A percentile compares a stretch with the other conserved stretches of the same genome.
phyloP scores from a whole-genome alignment of 306 rosid genomes.

The Cicer chorassanicum region DNA sequence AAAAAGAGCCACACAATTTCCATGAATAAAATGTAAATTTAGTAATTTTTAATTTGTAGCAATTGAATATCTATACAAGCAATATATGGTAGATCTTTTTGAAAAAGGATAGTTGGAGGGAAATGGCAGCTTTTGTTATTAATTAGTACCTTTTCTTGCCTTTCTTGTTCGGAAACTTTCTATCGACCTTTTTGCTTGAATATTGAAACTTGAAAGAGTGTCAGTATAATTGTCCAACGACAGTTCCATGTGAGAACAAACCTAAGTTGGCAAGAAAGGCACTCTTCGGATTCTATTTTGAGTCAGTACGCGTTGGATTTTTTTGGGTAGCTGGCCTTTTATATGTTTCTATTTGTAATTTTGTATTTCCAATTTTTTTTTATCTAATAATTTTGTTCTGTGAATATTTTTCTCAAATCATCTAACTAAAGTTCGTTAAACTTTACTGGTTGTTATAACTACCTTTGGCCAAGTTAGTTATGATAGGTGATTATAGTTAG shows the following conservation, averaged over 20 bases:
- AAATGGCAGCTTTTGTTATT: slow-evolving; percentile 35
- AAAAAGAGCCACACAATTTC: no score
- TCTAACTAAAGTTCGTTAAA: no score
- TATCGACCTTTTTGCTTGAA: slow-evolving; percentile 39
- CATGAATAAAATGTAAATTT: no score
- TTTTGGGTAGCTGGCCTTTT: slow-evolving; percentile 13
- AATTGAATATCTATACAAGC: not conserved
- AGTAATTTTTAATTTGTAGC: not conserved
- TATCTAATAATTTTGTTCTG: no score
- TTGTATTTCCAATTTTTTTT: not conserved
- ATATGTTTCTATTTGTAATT: slow-evolving; percentile 8
- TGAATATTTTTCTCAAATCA: no score
- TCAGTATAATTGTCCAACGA: slow-evolving; percentile 43
- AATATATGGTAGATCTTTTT: slow-evolving; percentile 18
- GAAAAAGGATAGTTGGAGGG: not conserved
- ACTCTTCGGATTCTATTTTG: slow-evolving; percentile 42
- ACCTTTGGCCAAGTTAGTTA: no score
- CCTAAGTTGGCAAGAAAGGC: slow-evolving; percentile 44
- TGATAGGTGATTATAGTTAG: no score
- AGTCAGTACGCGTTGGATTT: slow-evolving; percentile 28
- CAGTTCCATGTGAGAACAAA: slow-evolving; percentile 46
- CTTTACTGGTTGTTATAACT: no score
- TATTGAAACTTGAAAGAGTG: slow-evolving; percentile 46
- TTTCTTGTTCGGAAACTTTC: slow-evolving; percentile 40
- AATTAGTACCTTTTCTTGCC: slow-evolving; percentile 19